A percentile compares a stretch with the other conserved stretches of the same genome.
These are phyloP conservation scores for Nicotiana attenuata DNA, from an alignment of 257 asterid genomes.

Conservation along the genomic window DNA sequence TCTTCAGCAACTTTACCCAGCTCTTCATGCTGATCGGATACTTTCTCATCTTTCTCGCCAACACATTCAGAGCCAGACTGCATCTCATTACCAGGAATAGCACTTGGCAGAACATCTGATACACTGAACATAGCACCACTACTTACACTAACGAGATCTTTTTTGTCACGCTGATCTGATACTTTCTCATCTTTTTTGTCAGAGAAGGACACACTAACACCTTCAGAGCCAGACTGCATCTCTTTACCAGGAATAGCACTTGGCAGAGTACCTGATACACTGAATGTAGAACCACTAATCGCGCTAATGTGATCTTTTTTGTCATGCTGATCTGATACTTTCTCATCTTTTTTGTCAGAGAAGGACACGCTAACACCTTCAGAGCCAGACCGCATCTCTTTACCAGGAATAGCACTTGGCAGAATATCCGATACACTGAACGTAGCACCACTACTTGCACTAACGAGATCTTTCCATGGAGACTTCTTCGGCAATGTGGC, in stretches of 20 bases:
- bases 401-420: slow-evolving; percentile 22
- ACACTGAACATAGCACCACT: slow-evolving; percentile 33
- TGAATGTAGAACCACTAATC: slow-evolving; percentile 30
- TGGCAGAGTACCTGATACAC: slow-evolving; percentile 34
- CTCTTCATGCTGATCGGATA: slow-evolving; percentile 16
- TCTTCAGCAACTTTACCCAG: slow-evolving; percentile 18
- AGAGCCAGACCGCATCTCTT: slow-evolving; percentile 22
- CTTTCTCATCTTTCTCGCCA: neutral
- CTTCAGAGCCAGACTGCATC: slow-evolving; percentile 18
- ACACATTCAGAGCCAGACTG: slow-evolving; percentile 17
- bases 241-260: slow-evolving; percentile 26
- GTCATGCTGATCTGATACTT: slow-evolving; percentile 2
- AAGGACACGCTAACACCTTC: slow-evolving; percentile 15
- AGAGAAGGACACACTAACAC: slow-evolving; percentile 7
- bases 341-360: slow-evolving; percentile 17
- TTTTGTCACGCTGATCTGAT: neutral
- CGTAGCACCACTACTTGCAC: slow-evolving; percentile 26
- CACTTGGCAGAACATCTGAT: slow-evolving; percentile 33
- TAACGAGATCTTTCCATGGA: slow-evolving; percentile 40
- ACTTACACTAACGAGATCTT: slow-evolving; percentile 24
- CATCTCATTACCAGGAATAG: slow-evolving; percentile 23
- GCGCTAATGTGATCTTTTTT: slow-evolving; percentile 20
- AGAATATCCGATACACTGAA: slow-evolving; percentile 46
- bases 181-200: slow-evolving; percentile 14
- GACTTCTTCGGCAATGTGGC: slow-evolving; percentile 28